A percentile compares a stretch with the other conserved stretches of the same genome.
phyloP scores from a whole-genome alignment of 257 asterid species.

The Datura wrightii region DNA sequence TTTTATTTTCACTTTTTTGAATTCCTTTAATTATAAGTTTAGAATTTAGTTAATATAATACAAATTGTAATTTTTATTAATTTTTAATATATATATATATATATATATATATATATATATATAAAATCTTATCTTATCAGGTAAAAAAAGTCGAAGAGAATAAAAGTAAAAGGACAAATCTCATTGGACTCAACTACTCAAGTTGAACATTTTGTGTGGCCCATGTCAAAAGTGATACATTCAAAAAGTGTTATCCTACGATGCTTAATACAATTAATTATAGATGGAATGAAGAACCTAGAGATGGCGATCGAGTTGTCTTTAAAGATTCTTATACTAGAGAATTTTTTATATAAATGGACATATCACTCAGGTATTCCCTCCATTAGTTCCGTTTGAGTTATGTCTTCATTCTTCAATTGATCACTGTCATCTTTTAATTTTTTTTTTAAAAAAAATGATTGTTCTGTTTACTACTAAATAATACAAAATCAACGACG shows the following conservation, averaged over 20 bases:
- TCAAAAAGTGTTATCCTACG: neutral
- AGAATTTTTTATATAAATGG: neutral
- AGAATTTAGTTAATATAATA: neutral
- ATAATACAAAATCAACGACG: neutral
- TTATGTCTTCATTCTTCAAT: conserved; percentile 11
- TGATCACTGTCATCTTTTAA: neutral
- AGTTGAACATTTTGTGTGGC: conserved; percentile 6
- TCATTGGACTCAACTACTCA: neutral
- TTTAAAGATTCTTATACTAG: neutral
- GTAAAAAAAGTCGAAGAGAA: too few relatives aligned
- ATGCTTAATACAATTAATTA: conserved; percentile 1
- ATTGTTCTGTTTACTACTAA: neutral
- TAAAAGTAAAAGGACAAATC: neutral
- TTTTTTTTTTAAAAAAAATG: neutral
- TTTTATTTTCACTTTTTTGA: too few relatives aligned
- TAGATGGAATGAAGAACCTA: conserved; percentile 25
- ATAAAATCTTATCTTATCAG: neutral
- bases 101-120: neutral
- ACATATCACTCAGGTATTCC: neutral
- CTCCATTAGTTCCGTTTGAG: neutral
- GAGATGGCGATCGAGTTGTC: neutral
- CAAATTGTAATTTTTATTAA: neutral
- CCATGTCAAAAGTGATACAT: conserved; percentile 25
- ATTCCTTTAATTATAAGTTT: too few relatives aligned
- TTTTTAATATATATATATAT: neutral